Evolutionary conservation across 306 rosid genomes (phyloP).

Genomic region (Mimosa bimucronata): DNA sequence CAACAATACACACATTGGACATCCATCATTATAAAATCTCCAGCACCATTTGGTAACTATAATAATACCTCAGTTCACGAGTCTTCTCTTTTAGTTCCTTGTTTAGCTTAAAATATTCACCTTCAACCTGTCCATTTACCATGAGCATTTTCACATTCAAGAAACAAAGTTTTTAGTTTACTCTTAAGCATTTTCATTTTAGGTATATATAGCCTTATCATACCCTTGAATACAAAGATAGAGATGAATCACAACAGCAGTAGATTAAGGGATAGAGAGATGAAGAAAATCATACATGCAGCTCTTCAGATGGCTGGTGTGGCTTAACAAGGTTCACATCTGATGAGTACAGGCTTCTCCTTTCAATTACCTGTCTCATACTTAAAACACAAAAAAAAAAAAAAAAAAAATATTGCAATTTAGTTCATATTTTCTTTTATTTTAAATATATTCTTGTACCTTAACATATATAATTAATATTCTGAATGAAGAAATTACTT

Average conservation of each 20-base stretch:
- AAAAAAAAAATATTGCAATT: background rate
- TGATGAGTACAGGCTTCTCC: background rate
- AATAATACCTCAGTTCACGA: conserved; percentile 20
- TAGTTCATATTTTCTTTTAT: background rate
- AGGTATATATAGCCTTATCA: background rate
- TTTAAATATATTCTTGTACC: background rate
- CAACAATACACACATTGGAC: background rate
- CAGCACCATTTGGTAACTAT: background rate
- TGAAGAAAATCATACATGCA: background rate
- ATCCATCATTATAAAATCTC: background rate
- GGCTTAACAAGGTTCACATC: background rate
- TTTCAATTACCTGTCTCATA: background rate
- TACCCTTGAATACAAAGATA: background rate
- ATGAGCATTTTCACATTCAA: background rate
- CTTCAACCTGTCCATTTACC: background rate
- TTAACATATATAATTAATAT: background rate
- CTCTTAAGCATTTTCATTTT: background rate
- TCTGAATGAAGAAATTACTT: background rate
- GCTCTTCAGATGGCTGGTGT: background rate
- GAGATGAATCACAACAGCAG: background rate
- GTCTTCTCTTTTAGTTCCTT: conserved; percentile 19
- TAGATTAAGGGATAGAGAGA: background rate
- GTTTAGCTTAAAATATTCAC: background rate
- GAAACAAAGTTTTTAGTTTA: background rate
- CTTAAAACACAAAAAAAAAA: too few relatives aligned